Evolutionary conservation across 495 filamentous ascomycete genomes (phyloP), one percentile per base, ranked within the genome.

Genomic region (Cetradonia linearis): DNA sequence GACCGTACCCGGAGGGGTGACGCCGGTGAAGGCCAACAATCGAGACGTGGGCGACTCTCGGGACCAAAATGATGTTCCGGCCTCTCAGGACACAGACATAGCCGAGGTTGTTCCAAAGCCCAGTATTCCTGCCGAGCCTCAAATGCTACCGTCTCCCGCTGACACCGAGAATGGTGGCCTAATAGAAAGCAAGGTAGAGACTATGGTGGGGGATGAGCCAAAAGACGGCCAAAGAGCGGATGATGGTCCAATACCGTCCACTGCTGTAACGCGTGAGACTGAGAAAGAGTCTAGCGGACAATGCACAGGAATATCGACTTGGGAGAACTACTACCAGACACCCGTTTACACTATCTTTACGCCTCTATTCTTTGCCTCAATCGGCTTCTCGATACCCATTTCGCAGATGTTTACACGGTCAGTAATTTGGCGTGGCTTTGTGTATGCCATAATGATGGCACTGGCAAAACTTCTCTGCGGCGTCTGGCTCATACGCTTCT

Each of bases 331-430:
- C 58, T 52, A 48, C 48, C n/a, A 54, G 28, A 27, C 42, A 23
- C 37, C 40, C 2, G 27, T 58, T n/a, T 27, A 28, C 23, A 30
- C 3, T 9, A 31, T 60, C 2, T 71, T 93, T 0, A 80, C 81
- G 28, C 86, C 88, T 0, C 78, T 89, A 53, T 92, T 93, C 73
- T 94, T 93, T 64, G 84, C 86, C 23, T 88, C 85, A 0, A 86
- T 91, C 42, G 87, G 88, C 1, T 91, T 92, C 65, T 82, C 86
- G 0, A 86, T 94, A 23, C 87, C 88, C 0, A 84, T 92, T 38
- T 78, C 80, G 1, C 69, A 82, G 14, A 82, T 93, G 75, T 92
- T 90, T 67, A 64, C 66, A 2, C 79, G 79, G 6, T 66, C 67
- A 53, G 74, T 87, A 1, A 66, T 89, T 25, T 93, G 85, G 89